Conservation (phyloP, 2,329 filamentous ascomycete genomes). For the Xylogone sp. region DNA sequence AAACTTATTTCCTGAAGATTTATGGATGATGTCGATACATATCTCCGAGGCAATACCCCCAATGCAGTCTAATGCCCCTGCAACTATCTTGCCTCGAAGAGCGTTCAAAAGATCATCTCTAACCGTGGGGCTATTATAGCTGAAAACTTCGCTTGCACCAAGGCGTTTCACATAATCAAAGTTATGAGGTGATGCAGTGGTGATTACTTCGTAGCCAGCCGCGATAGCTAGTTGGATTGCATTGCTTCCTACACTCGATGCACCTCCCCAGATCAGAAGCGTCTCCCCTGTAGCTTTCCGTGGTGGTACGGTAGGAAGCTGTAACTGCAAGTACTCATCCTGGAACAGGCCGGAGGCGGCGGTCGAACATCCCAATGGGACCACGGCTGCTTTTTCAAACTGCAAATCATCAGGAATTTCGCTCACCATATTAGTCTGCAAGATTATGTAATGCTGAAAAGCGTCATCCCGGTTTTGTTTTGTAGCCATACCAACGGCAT, state of each 20-base stretch:
- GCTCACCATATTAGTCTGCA: conserved; percentile 15
- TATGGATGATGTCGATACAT: conserved; percentile 21
- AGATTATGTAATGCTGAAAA: conserved; percentile 26
- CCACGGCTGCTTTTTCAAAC: conserved; percentile 24
- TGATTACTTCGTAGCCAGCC: conserved; percentile 41
- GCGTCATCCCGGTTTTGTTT: conserved; percentile 16
- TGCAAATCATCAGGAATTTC: conserved; percentile 22
- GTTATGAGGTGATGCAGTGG: conserved; percentile 37
- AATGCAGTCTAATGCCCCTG: conserved; percentile 26
- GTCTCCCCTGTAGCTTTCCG: conserved; percentile 24
- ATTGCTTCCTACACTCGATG: conserved; percentile 40
- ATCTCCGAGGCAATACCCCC: conserved; percentile 14
- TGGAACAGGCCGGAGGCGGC: conserved; percentile 27
- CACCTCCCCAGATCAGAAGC: conserved; percentile 48
- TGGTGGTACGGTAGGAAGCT: conserved; percentile 14
- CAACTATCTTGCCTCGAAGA: conserved; percentile 24
- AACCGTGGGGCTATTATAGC: conserved; percentile 32
- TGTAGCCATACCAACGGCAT: conserved; percentile 18
- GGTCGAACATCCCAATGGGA: conserved; percentile 28
- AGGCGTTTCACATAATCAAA: conserved; percentile 34
- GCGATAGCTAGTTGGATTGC: conserved; percentile 42
- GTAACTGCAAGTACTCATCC: conserved; percentile 12
- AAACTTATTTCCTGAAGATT: conserved; percentile 21
- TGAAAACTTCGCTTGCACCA: conserved; percentile 42
- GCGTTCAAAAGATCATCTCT: conserved; percentile 19